phyloP scores from a whole-genome alignment of 352 stramenopile species.

The Phytophthora pseudosyringae region DNA sequence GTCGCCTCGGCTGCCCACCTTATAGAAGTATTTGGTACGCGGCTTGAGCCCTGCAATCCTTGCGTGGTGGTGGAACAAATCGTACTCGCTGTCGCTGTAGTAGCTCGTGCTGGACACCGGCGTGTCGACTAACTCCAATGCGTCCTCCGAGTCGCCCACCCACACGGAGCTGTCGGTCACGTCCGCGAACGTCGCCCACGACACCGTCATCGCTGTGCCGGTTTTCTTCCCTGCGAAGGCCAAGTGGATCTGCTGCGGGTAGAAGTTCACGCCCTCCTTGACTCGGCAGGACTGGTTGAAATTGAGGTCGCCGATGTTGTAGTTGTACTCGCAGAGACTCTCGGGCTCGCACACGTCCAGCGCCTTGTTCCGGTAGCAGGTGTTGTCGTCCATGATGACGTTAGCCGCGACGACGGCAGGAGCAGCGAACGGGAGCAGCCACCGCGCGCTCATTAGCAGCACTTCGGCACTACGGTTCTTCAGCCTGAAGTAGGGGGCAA shows the following conservation, averaged over 20 bases:
- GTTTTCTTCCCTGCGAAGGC: slow-evolving; percentile 50
- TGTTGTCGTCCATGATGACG: slow-evolving; percentile 40
- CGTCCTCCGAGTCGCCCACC: slow-evolving; percentile 41
- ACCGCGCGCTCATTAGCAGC: too few relatives aligned
- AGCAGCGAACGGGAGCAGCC: background rate
- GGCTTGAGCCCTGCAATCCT: slow-evolving; percentile 35
- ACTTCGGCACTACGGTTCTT: too few relatives aligned
- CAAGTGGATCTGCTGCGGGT: slow-evolving; percentile 66
- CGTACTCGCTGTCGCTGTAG: slow-evolving; percentile 58
- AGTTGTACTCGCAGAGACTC: slow-evolving; percentile 45
- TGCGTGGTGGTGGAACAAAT: slow-evolving; percentile 53
- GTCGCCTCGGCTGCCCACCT: slow-evolving; percentile 43
- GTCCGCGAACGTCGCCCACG: slow-evolving; percentile 59
- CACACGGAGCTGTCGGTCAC: slow-evolving; percentile 54
- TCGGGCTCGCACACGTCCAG: slow-evolving; percentile 33
- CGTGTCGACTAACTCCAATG: slow-evolving; percentile 27
- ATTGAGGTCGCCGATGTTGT: slow-evolving; percentile 48
- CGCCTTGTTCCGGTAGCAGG: slow-evolving; percentile 35
- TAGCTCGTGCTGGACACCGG: slow-evolving; percentile 43
- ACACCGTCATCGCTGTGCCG: slow-evolving; percentile 64
- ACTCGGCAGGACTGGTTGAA: slow-evolving; percentile 56
- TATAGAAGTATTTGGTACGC: slow-evolving; percentile 56
- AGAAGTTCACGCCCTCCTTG: slow-evolving; percentile 45
- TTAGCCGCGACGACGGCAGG: slow-evolving; percentile 11
- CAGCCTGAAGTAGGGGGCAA: background rate